Evolutionary conservation across 2,329 filamentous ascomycete genomes (phyloP).

Genomic region (Elsinoe ampelina): DNA sequence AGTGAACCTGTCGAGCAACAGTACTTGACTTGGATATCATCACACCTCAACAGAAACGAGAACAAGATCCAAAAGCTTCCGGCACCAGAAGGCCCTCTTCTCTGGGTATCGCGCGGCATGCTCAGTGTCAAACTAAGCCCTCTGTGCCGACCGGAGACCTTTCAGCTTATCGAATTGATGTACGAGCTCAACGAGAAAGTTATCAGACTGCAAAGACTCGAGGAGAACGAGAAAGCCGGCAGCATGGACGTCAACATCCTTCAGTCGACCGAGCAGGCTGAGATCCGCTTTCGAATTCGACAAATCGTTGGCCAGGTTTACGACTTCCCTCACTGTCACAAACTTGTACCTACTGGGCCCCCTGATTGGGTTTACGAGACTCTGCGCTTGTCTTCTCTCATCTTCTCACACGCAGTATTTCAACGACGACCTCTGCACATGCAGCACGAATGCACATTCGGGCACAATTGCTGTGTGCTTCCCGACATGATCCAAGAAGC

Average conservation of each 20-base stretch:
- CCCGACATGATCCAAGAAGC: slow-evolving; percentile 21
- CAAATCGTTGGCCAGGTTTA: neutral
- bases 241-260: neutral
- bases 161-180: neutral
- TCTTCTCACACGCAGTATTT: slow-evolving; percentile 24
- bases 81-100: slow-evolving; percentile 1
- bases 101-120: neutral
- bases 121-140: neutral
- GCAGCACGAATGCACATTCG: neutral
- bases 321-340: neutral
- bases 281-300: neutral
- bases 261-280: neutral
- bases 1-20: neutral
- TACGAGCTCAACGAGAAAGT: slow-evolving; percentile 1
- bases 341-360: neutral
- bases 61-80: slow-evolving; percentile 4
- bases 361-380: slow-evolving; percentile 21
- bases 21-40: neutral
- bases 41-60: slow-evolving; percentile 5
- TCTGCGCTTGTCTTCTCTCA: slow-evolving; percentile 20
- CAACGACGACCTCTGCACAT: slow-evolving; percentile 19
- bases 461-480: neutral
- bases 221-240: neutral
- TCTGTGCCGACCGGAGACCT: neutral
- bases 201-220: neutral